Percentiles rank a stretch among this genome's conserved stretches.
Evolutionary conservation across 306 rosid genomes (phyloP).

Genomic region (Cajanus cajan): DNA sequence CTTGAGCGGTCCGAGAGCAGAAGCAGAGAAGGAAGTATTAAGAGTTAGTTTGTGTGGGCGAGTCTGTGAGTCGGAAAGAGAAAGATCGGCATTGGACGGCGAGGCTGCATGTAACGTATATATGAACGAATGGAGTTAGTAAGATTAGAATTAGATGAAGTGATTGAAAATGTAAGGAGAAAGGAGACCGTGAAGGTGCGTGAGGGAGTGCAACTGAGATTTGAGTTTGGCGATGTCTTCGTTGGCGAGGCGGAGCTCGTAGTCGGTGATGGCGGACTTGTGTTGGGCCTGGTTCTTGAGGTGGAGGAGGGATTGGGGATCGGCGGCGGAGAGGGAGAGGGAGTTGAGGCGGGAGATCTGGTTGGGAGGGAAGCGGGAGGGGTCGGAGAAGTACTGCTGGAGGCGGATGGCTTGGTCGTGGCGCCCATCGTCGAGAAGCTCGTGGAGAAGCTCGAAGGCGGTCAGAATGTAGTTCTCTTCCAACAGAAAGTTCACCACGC

Average conservation of each 20-base stretch:
- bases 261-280: conserved; percentile 75
- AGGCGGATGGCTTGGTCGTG: conserved; percentile 91
- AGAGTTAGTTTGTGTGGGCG: too few species aligned
- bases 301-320: conserved; percentile 81
- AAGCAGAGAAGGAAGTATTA: conserved; percentile 48
- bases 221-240: conserved; percentile 74
- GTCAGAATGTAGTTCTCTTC: conserved; percentile 90
- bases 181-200: conserved; percentile 45
- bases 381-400: conserved; percentile 67
- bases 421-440: conserved; percentile 91
- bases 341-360: conserved; percentile 83
- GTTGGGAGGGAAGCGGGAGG: conserved; percentile 73
- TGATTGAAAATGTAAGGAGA: background rate
- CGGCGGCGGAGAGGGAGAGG: conserved; percentile 54
- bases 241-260: conserved; percentile 84
- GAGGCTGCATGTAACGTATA: too few species aligned
- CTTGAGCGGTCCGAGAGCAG: conserved; percentile 70
- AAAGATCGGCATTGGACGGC: conserved; percentile 41
- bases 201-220: conserved; percentile 53
- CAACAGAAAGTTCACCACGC: conserved; percentile 89
- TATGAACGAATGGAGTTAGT: too few species aligned
- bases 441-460: conserved; percentile 97
- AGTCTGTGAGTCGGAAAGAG: too few species aligned
- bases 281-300: conserved; percentile 69
- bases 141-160: background rate